phyloP scores from a whole-genome alignment of 2,329 filamentous ascomycete species.

The Didymella glomerata region DNA sequence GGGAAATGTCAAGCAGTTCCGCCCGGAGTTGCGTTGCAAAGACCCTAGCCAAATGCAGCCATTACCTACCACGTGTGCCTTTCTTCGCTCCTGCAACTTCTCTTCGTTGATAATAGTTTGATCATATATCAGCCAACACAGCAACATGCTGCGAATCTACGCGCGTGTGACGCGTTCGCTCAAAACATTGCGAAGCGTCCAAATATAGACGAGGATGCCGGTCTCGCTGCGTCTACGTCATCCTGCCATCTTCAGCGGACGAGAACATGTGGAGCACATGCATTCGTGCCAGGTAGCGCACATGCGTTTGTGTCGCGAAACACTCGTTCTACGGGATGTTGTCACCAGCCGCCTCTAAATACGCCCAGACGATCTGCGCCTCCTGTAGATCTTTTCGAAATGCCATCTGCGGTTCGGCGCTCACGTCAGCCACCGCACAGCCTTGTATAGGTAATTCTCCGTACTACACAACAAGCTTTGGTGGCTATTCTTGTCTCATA shows the following conservation, averaged over 20 bases:
- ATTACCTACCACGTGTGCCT: neutral
- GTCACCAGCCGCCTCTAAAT: neutral
- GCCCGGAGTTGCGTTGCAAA: neutral
- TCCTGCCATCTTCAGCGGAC: slow-evolving; percentile 6
- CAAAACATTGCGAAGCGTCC: neutral
- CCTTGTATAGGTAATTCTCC: neutral
- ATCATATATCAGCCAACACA: neutral
- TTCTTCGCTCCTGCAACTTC: neutral
- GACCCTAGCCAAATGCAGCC: neutral
- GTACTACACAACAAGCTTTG: neutral
- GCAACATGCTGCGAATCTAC: neutral
- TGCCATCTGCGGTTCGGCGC: neutral
- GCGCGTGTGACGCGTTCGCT: neutral
- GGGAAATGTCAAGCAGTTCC: neutral
- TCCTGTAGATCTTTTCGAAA: neutral
- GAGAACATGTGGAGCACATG: slow-evolving; percentile 19
- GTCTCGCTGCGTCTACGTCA: slow-evolving; percentile 14
- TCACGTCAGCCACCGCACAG: neutral
- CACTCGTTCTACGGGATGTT: neutral
- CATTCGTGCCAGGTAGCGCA: slow-evolving; percentile 7
- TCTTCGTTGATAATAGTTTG: neutral
- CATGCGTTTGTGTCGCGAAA: slow-evolving; percentile 8
- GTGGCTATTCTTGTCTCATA: slow-evolving; percentile 7
- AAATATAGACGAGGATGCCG: neutral
- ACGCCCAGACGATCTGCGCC: neutral